phyloP scores from a whole-genome alignment of 208 protist species.

The Acanthamoeba royreba region DNA sequence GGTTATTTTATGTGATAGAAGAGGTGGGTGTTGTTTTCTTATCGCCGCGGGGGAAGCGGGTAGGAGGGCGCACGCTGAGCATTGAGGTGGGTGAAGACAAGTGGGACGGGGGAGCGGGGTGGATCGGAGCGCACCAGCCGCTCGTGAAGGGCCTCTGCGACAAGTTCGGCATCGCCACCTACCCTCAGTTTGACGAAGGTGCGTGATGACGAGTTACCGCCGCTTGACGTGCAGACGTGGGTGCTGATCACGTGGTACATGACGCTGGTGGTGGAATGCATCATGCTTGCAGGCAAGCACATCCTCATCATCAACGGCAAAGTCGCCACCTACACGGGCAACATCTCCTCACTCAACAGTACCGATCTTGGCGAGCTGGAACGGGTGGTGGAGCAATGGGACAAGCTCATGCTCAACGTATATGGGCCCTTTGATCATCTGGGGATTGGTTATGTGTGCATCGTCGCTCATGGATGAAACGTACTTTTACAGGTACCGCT shows the following conservation, averaged over 20 bases:
- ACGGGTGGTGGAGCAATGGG: neutral
- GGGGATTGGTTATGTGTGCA: neutral
- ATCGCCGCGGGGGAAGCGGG: too few species aligned
- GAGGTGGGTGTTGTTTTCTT: neutral
- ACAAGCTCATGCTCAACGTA: conserved; percentile 20
- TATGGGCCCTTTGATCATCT: neutral
- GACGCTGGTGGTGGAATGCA: too few species aligned
- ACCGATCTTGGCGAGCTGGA: neutral
- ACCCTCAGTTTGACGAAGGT: conserved; percentile 40
- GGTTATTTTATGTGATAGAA: neutral
- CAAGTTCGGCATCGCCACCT: neutral
- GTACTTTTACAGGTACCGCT: neutral
- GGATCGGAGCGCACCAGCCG: conserved; percentile 48
- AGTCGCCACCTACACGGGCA: neutral
- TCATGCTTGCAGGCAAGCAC: conserved; percentile 44
- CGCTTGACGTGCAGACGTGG: too few species aligned
- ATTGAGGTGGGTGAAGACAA: neutral
- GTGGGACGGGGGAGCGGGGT: conserved; percentile 52
- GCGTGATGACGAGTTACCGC: neutral
- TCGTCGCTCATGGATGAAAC: neutral
- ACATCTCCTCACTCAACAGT: conserved; percentile 34
- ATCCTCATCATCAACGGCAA: conserved; percentile 47
- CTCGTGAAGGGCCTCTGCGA: neutral
- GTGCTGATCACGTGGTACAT: too few species aligned
- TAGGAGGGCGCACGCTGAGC: conserved; percentile 45